Evolutionary conservation across 306 rosid species (phyloP), one percentile per base, ranked within the genome.

Genomic region (Astragalus membranaceus): DNA sequence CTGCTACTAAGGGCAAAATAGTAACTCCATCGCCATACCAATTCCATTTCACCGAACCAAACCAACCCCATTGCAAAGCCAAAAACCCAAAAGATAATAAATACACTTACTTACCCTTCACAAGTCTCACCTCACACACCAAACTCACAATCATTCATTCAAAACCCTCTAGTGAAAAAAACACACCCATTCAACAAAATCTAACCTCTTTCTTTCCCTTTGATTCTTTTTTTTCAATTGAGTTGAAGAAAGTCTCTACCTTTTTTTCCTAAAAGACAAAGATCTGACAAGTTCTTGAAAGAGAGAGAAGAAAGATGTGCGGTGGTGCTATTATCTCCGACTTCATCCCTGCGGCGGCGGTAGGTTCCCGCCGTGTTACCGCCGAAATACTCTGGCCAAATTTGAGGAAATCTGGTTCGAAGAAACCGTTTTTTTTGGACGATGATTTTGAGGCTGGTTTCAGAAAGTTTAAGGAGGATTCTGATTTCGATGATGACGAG

Each of bases 251-350:
- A 70, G 68, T 64, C 72, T 54, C 16, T 60, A 20, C 2, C 46
- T 57, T 71, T 58, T 58, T 41, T 6, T 5, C 3, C 48, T 17
- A 8, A 15, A 50, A 13, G 44, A 43, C 52, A 13, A 70, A n/a
- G 67, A 39, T 71, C 75, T 48, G 41, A 56, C 10, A 0, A 49
- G 12, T 36, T 33, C 2, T 57, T 11, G 48, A 49, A 5, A 50
- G 52, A 43, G 29, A 55, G 14, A 17, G 32, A 1, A 33, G 8
- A 8, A 46, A 5, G 55, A 94, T 94, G 99, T 94, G 99, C 71
- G 99, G 99, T 64, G 99, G 99, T 37, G 92, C 99, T 72, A 94
- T 94, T 10, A 94, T 94, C 80, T 88, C 99, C 75, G 99, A 79
- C 70, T 89, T 88, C 85, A 94, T 89, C 39, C 83, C 89, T 48